Base-by-base conservation (phyloP, 768 basidiomycete genomes). In the Gautieria morchelliformis region DNA sequence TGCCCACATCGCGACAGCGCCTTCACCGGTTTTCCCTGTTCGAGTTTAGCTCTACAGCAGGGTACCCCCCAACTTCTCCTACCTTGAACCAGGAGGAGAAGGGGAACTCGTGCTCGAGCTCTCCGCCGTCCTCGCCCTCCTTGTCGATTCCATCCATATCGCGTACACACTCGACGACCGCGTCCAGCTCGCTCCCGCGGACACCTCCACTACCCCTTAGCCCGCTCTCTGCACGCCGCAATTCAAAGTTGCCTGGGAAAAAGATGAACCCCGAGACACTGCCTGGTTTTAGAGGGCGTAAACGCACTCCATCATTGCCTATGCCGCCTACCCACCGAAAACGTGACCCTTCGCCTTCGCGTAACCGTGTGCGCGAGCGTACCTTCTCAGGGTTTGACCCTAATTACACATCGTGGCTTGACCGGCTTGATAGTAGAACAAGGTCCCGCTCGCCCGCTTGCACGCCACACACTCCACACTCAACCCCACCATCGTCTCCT, bases 401-500 rank as follows among this genome's bases (percentile, higher is more conserved):
- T 14, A 37, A 9, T 37, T 10, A 14, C 35, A 37, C 2, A 9
- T 10, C 35, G 35, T 5, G 35, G 35, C 35, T 37, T 37, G 35
- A 37, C 8, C 4, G 35, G 35, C 35, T 37, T 37, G 35, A 37
- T 14, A 9, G 35, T 37, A 9, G 35, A 14, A 44, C n/a, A n/a
- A 5, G 42, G 17, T 52, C 50, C 32, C 37, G 37, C 27, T 39
- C 50, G 4, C 37, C 50, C 52, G 33, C 14, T 1, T n/a, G n/a
- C 14, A 35, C 33, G 10, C 7, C 35, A 30, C 17, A 19, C 27
- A 53, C 35, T 24, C 41, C 37, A 40, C 17, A 14, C 37, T 40
- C 22, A 17, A 19, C 1, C n/a, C 30, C 50, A 32, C 61, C 53
- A 33, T 62, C 65, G 35, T 64, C 75, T n/a, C 68, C 81, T 60